Conservation (phyloP, 1,139 yeast genomes). For the Dujonia santamariae region DNA sequence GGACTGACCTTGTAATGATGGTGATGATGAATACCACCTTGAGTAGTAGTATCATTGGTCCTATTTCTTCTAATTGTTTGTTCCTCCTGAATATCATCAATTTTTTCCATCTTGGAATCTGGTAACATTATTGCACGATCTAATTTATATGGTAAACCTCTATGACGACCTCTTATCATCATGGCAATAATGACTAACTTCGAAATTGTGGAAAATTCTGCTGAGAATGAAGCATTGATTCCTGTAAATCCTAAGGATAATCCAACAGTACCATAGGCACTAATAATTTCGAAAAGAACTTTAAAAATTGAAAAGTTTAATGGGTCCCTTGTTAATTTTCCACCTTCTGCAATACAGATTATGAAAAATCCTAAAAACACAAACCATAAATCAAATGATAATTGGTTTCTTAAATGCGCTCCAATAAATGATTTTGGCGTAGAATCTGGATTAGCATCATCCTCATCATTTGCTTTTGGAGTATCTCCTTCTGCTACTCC, state of each 20-base stretch:
- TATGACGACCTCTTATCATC: slow-evolving; percentile 93
- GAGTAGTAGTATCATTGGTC: no score
- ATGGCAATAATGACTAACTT: slow-evolving; percentile 83
- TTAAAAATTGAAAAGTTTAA: slow-evolving; percentile 65
- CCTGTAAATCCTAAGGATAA: slow-evolving; percentile 79
- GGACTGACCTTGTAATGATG: slow-evolving; percentile 3
- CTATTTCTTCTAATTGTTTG: slow-evolving; percentile 43
- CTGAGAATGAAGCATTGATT: slow-evolving; percentile 66
- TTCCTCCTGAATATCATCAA: slow-evolving; percentile 66
- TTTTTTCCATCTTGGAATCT: slow-evolving; percentile 59
- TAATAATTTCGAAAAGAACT: slow-evolving; percentile 80
- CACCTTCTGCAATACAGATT: slow-evolving; percentile 82
- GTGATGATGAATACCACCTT: no score
- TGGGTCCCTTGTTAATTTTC: slow-evolving; percentile 45
- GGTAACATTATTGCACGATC: slow-evolving; percentile 95
- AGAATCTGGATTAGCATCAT: slow-evolving; percentile 20
- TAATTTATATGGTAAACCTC: slow-evolving; percentile 91
- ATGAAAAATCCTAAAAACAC: slow-evolving; percentile 81
- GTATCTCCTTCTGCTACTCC: background rate
- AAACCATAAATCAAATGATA: slow-evolving; percentile 95
- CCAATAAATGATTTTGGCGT: slow-evolving; percentile 67
- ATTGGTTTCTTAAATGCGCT: slow-evolving; percentile 85
- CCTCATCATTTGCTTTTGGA: background rate
- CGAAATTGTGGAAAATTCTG: slow-evolving; percentile 67
- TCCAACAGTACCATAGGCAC: slow-evolving; percentile 97